Percentiles rank a stretch among this genome's conserved stretches.
These are phyloP conservation scores for Abrus precatorius DNA, from an alignment of 306 rosid genomes.

Conservation along the genomic window DNA sequence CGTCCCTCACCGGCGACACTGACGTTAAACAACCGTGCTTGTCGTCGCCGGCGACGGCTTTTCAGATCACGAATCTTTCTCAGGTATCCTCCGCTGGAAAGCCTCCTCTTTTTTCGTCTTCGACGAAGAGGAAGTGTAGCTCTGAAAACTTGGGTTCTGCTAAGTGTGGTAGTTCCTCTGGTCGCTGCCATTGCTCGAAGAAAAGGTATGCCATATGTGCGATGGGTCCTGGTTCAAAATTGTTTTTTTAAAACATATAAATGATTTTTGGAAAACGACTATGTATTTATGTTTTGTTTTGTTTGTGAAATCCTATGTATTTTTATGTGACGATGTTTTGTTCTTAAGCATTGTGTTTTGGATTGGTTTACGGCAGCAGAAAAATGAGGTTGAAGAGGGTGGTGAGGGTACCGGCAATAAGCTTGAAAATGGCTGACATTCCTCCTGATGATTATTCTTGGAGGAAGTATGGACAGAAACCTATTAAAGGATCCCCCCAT, in stretches of 20 bases:
- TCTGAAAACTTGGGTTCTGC: slow-evolving; percentile 81
- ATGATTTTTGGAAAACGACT: too few species aligned
- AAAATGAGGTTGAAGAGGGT: slow-evolving; percentile 84
- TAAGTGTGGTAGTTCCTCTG: slow-evolving; percentile 76
- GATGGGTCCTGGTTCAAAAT: neutral
- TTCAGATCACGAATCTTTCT: slow-evolving; percentile 70
- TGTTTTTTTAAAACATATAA: neutral
- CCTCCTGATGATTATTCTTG: slow-evolving; percentile 97
- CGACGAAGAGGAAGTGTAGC: slow-evolving; percentile 86
- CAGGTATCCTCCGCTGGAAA: slow-evolving; percentile 71
- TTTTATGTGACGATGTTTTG: neutral
- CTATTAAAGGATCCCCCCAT: slow-evolving; percentile 94
- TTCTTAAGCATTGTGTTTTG: neutral
- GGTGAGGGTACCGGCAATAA: slow-evolving; percentile 86
- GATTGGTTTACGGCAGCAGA: slow-evolving; percentile 43
- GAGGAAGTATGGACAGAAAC: slow-evolving; percentile 95
- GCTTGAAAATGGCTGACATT: slow-evolving; percentile 91
- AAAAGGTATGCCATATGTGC: slow-evolving; percentile 61
- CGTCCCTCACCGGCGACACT: slow-evolving; percentile 79
- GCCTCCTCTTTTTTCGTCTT: slow-evolving; percentile 79
- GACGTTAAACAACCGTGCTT: slow-evolving; percentile 64
- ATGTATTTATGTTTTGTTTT: neutral
- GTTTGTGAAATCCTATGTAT: neutral
- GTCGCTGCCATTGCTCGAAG: slow-evolving; percentile 88
- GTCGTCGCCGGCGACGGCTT: slow-evolving; percentile 60